These are phyloP conservation scores for Lachancea thermotolerans DNA, from an alignment of 805 yeast genomes.

Conservation along the genomic window DNA sequence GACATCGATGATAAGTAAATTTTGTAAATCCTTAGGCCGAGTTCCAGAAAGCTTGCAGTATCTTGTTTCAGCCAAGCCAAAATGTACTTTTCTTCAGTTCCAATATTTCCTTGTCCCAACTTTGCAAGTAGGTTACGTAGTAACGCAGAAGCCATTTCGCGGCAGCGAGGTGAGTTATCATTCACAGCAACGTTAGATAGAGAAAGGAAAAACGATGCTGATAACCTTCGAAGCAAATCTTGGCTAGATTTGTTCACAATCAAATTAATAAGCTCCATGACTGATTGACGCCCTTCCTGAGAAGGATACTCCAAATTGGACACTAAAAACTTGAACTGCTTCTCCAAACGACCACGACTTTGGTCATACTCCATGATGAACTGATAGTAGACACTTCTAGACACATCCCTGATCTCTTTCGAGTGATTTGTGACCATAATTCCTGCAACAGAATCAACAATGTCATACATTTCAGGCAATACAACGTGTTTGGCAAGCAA, in stretches of 20 bases:
- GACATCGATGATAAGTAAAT: constrained; percentile 49
- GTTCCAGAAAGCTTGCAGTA: constrained; percentile 50
- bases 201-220: constrained; percentile 77
- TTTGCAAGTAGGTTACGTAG: constrained; percentile 49
- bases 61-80: constrained; percentile 59
- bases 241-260: constrained; percentile 60
- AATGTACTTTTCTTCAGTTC: constrained; percentile 33
- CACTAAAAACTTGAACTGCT: constrained; percentile 74
- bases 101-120: constrained; percentile 34
- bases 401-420: constrained; percentile 71
- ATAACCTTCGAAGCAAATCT: constrained; percentile 50
- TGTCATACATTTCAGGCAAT: constrained; percentile 85
- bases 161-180: constrained; percentile 72
- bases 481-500: constrained; percentile 65
- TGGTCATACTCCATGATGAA: constrained; percentile 94
- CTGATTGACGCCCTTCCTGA: constrained; percentile 80
- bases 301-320: constrained; percentile 79
- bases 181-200: constrained; percentile 69
- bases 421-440: constrained; percentile 89
- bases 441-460: constrained; percentile 70
- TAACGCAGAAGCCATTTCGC: constrained; percentile 72
- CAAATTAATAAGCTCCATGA: constrained; percentile 75
- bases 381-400: constrained; percentile 75
- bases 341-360: constrained; percentile 76
- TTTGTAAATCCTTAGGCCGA: constrained; percentile 70